Evolutionary conservation across 2,329 filamentous ascomycete species (phyloP).

Genomic region (Passalora sequoiae): DNA sequence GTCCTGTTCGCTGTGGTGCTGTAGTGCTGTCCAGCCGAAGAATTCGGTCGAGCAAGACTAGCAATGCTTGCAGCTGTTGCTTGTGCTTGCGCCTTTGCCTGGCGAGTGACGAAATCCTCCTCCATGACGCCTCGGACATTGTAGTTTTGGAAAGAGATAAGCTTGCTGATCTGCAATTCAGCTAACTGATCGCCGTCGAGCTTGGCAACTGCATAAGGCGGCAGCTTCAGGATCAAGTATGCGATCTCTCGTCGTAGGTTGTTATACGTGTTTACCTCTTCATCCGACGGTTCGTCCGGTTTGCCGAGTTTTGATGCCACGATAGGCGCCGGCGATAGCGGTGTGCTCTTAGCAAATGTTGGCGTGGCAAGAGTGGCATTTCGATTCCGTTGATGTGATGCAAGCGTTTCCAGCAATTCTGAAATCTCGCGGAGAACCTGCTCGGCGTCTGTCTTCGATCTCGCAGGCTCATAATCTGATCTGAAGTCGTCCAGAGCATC

Average conservation of each 20-base stretch:
- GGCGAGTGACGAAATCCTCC: slow-evolving; percentile 60
- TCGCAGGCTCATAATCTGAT: slow-evolving; percentile 17
- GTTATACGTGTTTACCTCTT: slow-evolving; percentile 60
- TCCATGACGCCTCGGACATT: slow-evolving; percentile 77
- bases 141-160: slow-evolving; percentile 65
- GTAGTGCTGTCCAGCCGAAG: slow-evolving; percentile 31
- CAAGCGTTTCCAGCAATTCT: slow-evolving; percentile 68
- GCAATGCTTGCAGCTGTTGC: slow-evolving; percentile 31
- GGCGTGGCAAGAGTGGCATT: slow-evolving; percentile 58
- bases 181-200: slow-evolving; percentile 80
- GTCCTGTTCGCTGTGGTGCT: slow-evolving; percentile 31
- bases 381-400: slow-evolving; percentile 74
- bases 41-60: slow-evolving; percentile 27
- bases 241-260: slow-evolving; percentile 69
- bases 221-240: slow-evolving; percentile 67
- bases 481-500: slow-evolving; percentile 17
- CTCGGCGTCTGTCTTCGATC: slow-evolving; percentile 35
- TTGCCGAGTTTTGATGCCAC: slow-evolving; percentile 52
- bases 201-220: slow-evolving; percentile 80
- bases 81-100: slow-evolving; percentile 37
- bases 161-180: slow-evolving; percentile 75
- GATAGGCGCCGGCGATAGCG: slow-evolving; percentile 58
- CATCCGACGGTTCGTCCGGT: slow-evolving; percentile 59
- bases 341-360: slow-evolving; percentile 24
- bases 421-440: slow-evolving; percentile 64